phyloP scores from a whole-genome alignment of 139 green algal species.

The Chlorella sorokiniana region DNA sequence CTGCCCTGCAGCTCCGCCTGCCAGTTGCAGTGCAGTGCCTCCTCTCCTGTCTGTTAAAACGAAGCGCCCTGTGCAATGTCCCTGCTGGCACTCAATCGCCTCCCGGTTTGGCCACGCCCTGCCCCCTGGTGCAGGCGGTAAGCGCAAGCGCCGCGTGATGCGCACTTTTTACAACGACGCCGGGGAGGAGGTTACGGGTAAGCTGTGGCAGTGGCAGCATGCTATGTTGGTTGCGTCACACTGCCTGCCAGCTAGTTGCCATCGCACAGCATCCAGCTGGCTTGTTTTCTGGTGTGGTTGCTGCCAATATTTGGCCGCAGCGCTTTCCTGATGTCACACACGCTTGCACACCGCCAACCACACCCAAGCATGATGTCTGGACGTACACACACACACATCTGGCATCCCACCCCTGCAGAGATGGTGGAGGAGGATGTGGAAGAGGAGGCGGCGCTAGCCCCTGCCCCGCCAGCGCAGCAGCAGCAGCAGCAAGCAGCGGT shows the following conservation, averaged over 20 bases:
- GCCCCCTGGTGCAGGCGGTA: slow-evolving; percentile 14
- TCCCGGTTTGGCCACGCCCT: neutral
- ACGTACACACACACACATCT: too few relatives aligned
- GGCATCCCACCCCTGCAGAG: too few relatives aligned
- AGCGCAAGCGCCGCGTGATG: slow-evolving; percentile 37
- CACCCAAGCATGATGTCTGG: too few relatives aligned
- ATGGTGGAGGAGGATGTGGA: slow-evolving; percentile 34
- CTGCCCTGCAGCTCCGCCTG: neutral
- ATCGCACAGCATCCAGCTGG: too few relatives aligned
- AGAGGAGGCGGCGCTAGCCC: neutral
- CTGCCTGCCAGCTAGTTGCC: too few relatives aligned
- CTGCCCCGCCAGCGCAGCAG: slow-evolving; percentile 12
- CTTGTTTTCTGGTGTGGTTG: too few relatives aligned
- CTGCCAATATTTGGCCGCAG: too few relatives aligned
- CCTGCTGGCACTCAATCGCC: neutral
- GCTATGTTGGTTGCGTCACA: too few relatives aligned
- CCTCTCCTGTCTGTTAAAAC: neutral
- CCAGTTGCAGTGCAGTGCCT: neutral
- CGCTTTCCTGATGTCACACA: too few relatives aligned
- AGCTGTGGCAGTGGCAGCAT: neutral
- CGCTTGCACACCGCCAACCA: too few relatives aligned
- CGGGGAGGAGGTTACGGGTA: slow-evolving; percentile 59
- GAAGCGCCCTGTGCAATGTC: neutral
- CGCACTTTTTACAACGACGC: slow-evolving; percentile 50
- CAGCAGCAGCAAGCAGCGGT: slow-evolving; percentile 21